Base-by-base conservation (phyloP, 1,284 basidiomycete species). In the Vanrija pseudolonga region DNA sequence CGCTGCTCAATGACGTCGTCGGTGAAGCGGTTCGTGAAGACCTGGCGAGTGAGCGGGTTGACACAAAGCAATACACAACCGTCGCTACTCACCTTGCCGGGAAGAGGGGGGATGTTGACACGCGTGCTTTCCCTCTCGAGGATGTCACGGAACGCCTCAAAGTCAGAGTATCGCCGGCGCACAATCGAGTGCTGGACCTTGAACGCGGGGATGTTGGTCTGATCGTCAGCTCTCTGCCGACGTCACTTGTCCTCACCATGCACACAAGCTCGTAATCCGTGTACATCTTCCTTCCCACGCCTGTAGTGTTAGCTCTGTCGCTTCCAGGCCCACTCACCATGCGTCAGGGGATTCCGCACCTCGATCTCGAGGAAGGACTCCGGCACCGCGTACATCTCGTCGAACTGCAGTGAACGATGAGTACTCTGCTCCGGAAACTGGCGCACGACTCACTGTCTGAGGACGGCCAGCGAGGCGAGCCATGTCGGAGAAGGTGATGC, bases 181-280 rank as follows among this genome's bases (percentile, higher is more conserved):
- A 98, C 96, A 45, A 90, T 81, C 2, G 93, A 97, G 78, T 96
- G 93, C 42, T 90, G 87, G 51, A 98, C 82, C 74, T 97, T 96
- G 83, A 98, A 98, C 1, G 95, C 96, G 26, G 95, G 96, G 66
- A 98, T 98, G 77, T 98, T 98, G 63, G 95, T 98, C 88, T 97
- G 64, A 14, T 14, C n/a, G 50, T 57, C 36, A 57, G 58, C 22
- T 14, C 15, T 4, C 45, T 41, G 26, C 20, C 15, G 12, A 17
- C 39, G 28, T 23, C 12, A 23, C 6, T n/a, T 44, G 36, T 22
- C 28, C 82, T 56, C 60, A 90, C 93, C 84, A 93, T 91, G 82
- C 93, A 97, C 50, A 97, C 88, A 62, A 99, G 88, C 79, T 99
- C 95, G 72, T 98, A 98, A 81, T 98, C 94, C 45, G 95, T 99